Conservation (phyloP, 345 rosid genomes). For the Turnera subulata region DNA sequence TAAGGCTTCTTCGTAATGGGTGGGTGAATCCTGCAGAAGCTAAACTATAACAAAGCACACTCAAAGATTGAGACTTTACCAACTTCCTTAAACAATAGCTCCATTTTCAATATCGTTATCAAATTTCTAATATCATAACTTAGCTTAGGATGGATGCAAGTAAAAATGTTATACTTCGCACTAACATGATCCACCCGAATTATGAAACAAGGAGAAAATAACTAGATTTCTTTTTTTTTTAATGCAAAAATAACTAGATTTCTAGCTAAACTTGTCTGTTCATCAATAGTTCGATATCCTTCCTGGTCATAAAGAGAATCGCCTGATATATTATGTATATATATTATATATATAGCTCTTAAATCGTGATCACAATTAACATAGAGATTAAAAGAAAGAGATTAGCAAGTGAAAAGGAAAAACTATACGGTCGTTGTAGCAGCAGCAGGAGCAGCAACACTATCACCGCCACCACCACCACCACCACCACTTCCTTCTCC, state of each 20-base stretch:
- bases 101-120: too few species aligned
- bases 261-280: not conserved
- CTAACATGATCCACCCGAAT: too few species aligned
- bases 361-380: constrained; percentile 21
- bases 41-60: too few species aligned
- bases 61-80: too few species aligned
- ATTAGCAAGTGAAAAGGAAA: not conserved
- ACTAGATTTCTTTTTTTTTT: too few species aligned
- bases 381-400: constrained; percentile 3
- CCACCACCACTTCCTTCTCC: constrained; percentile 6
- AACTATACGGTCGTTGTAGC: constrained; percentile 26
- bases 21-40: too few species aligned
- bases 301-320: constrained; percentile 2
- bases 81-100: too few species aligned
- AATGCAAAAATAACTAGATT: not conserved
- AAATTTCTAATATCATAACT: too few species aligned
- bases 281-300: constrained; percentile 7
- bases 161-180: too few species aligned
- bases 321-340: constrained; percentile 1
- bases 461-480: constrained; percentile 6
- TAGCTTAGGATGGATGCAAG: too few species aligned
- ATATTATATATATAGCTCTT: constrained; percentile 4
- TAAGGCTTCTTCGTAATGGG: too few species aligned
- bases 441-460: constrained; percentile 8
- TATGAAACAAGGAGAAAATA: too few species aligned